Base-by-base conservation (phyloP, 1,284 basidiomycete species). In the Sporisorium reilianum region DNA sequence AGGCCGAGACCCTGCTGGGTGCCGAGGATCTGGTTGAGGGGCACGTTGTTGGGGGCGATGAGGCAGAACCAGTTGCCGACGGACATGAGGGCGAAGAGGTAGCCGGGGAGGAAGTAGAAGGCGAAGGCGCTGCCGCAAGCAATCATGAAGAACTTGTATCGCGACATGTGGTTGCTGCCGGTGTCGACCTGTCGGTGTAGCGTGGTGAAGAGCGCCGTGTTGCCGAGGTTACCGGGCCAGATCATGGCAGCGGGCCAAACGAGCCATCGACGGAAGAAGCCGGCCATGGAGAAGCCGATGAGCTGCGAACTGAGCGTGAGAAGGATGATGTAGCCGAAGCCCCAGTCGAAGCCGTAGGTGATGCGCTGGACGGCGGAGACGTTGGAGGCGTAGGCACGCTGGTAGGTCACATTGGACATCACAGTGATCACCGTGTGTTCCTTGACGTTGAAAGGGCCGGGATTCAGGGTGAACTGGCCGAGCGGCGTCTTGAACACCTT, bases 261-360 rank as follows among this genome's bases (percentile, higher is more conserved):
- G 55, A 83, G 70, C 65, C 76, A 79, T 36, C 72, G 54, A 18
- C 80, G 75, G 55, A 66, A 69, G 61, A 84, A 71, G 51, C 80
- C 76, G 16, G 82, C 80, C 56, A 79, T 73, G 20, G 75, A 62
- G 53, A 83, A 75, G 25, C 82, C 82, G 42, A 84, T 68, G 25
- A 81, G 79, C 68, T 88, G 87, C 2, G 87, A 87, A 12, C 86
- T 87, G 41, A 89, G 72, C 4, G 77, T 63, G 34, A 85, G 74
- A 2, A 85, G 74, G 38, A 85, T 75, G 52, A 88, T 87, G 80
- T 87, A 87, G 23, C 85, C 85, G 58, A 86, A 86, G 52, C 83
- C 70, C 38, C 66, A 71, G 64, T 75, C 67, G 36, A 70, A 75
- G 12, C 53, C 45, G 63, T 78, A 78, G 26, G 54, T 56, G 63